Conservation (phyloP, 768 basidiomycete species). For the Chalciporus sphaerocephalus region DNA sequence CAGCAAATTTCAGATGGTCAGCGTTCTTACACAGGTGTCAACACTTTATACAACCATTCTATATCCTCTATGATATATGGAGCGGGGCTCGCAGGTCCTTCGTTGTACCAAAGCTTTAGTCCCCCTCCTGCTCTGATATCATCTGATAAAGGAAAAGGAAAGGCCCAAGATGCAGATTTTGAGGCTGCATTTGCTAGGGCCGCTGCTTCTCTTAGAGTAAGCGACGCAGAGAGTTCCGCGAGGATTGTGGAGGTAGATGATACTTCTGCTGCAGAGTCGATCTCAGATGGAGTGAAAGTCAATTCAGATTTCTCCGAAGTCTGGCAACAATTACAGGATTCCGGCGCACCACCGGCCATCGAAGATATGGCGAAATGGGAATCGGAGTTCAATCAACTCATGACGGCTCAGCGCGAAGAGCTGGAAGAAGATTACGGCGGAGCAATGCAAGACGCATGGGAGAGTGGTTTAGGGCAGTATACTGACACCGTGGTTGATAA, state of each 20-base stretch:
- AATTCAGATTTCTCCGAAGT: conserved; percentile 49
- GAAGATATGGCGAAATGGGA: conserved; percentile 80
- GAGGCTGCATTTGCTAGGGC: conserved; percentile 80
- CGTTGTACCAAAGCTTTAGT: conserved; percentile 33
- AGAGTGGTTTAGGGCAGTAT: conserved; percentile 47
- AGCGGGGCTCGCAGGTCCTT: conserved; percentile 30
- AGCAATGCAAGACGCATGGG: conserved; percentile 63
- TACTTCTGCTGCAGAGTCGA: conserved; percentile 37
- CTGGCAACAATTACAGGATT: conserved; percentile 59
- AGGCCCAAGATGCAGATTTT: conserved; percentile 71
- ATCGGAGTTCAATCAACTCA: conserved; percentile 74
- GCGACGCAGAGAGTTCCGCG: conserved; percentile 38
- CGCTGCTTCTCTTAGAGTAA: conserved; percentile 46
- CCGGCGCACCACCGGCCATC: conserved; percentile 49
- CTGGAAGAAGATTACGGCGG: conserved; percentile 58
- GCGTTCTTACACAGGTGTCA: conserved; percentile 36
- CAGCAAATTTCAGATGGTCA: conserved; percentile 32
- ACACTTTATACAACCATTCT: conserved; percentile 34
- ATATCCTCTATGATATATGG: conserved; percentile 33
- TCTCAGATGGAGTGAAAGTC: conserved; percentile 30
- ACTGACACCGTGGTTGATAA: conserved; percentile 29
- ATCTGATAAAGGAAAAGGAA: conserved; percentile 67
- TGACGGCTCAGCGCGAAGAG: conserved; percentile 64
- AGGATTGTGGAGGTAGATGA: conserved; percentile 54
- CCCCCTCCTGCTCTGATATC: conserved; percentile 20